These are phyloP conservation scores for Trichoderma asperelloides DNA, from an alignment of 495 filamentous ascomycete species.

Conservation along the genomic window DNA sequence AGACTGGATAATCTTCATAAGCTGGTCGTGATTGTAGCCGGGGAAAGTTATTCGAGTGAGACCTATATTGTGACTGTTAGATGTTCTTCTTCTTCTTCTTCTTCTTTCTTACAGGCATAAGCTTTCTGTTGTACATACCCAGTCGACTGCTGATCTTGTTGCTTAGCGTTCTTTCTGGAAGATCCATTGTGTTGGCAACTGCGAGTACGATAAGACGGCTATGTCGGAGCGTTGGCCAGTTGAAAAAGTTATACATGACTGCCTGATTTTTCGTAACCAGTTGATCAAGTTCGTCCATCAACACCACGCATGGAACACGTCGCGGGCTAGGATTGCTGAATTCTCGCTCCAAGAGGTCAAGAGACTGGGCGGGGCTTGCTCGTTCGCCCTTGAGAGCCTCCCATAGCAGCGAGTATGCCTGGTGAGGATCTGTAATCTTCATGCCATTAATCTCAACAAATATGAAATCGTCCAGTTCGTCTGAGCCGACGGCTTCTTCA, in stretches of 20 bases:
- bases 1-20: conserved; percentile 95
- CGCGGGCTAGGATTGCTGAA: conserved; percentile 85
- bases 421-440: conserved; percentile 97
- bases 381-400: conserved; percentile 90
- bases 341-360: conserved; percentile 83
- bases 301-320: conserved; percentile 87
- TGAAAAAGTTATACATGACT: conserved; percentile 99
- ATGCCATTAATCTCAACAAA: conserved; percentile 99
- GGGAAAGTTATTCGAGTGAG: conserved; percentile 91
- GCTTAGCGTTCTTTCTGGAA: conserved; percentile 90
- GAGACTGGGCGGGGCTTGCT: conserved; percentile 82
- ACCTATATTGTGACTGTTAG: conserved; percentile 24
- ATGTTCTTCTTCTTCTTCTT: not conserved
- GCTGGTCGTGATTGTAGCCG: conserved; percentile 91
- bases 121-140: conserved; percentile 26
- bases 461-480: conserved; percentile 97
- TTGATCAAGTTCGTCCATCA: conserved; percentile 99
- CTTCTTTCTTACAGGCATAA: not conserved
- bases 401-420: conserved; percentile 93
- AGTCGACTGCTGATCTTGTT: conserved; percentile 96
- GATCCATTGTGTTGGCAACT: conserved; percentile 98
- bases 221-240: conserved; percentile 92
- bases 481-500: conserved; percentile 70
- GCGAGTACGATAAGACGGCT: conserved; percentile 90
- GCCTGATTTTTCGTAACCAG: conserved; percentile 94